phyloP scores from a whole-genome alignment of 495 filamentous ascomycete genomes.

The Xylaria longipes region DNA sequence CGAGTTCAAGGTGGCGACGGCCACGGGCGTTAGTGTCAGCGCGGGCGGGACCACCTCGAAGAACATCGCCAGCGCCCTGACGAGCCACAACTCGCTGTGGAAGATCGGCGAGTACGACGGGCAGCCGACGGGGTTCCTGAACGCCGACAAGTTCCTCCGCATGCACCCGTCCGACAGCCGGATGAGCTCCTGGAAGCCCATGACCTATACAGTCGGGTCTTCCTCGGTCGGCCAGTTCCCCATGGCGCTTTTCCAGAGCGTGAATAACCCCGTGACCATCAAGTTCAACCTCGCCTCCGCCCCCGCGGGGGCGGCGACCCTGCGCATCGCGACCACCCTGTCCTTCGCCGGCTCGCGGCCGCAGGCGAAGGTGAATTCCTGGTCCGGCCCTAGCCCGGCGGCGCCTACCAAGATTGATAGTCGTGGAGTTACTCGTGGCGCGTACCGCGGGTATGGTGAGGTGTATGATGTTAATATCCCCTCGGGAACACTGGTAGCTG shows the following conservation, averaged over 20 bases:
- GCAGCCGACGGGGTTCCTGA: constrained; percentile 68
- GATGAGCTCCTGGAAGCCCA: constrained; percentile 64
- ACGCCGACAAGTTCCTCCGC: constrained; percentile 66
- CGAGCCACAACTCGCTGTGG: constrained; percentile 60
- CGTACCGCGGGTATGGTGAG: constrained; percentile 67
- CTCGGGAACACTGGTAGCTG: constrained; percentile 60
- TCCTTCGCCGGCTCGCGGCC: constrained; percentile 64
- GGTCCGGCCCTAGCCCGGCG: constrained; percentile 51
- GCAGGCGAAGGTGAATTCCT: constrained; percentile 58
- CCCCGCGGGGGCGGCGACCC: constrained; percentile 56
- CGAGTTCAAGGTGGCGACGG: constrained; percentile 63
- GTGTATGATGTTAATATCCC: constrained; percentile 65
- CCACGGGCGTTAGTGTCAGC: constrained; percentile 57
- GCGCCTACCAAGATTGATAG: constrained; percentile 69
- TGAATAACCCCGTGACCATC: constrained; percentile 69
- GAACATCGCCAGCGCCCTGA: constrained; percentile 59
- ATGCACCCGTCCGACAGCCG: constrained; percentile 72
- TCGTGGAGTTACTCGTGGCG: constrained; percentile 68
- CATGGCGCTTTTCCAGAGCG: constrained; percentile 69
- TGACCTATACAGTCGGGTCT: constrained; percentile 65
- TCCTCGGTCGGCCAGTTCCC: constrained; percentile 60
- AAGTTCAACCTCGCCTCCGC: constrained; percentile 61
- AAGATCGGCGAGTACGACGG: constrained; percentile 71
- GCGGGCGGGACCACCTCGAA: constrained; percentile 60
- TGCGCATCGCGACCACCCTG: constrained; percentile 69